Evolutionary conservation across 139 green algal species (phyloP).

Genomic region (Raphidocelis subcapitata): DNA sequence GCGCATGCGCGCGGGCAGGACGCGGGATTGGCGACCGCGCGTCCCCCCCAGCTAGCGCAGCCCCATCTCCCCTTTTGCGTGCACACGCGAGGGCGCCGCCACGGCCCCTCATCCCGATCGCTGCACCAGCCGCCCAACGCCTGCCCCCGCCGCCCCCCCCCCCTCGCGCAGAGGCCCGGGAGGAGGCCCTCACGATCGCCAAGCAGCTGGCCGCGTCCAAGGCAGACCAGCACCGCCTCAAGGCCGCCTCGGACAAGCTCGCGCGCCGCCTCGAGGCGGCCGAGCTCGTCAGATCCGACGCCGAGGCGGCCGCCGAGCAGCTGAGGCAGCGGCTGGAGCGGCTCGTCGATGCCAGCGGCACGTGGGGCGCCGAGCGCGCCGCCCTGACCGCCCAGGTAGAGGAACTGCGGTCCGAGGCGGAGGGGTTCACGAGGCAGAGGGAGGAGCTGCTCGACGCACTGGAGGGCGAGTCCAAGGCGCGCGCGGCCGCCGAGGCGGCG

Average conservation of each 20-base stretch:
- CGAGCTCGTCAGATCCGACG: slow-evolving; percentile 18
- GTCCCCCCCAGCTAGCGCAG: too few relatives aligned
- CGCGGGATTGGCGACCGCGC: too few relatives aligned
- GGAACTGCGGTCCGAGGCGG: neutral
- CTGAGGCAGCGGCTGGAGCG: slow-evolving; percentile 26
- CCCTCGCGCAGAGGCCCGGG: slow-evolving; percentile 3
- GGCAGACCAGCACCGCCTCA: slow-evolving; percentile 11
- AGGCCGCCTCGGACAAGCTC: neutral
- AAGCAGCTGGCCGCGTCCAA: slow-evolving; percentile 28
- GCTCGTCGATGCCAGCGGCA: neutral
- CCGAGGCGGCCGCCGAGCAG: slow-evolving; percentile 27
- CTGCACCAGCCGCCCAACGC: neutral
- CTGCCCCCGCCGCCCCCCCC: neutral
- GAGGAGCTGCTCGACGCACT: slow-evolving; percentile 26
- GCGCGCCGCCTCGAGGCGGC: slow-evolving; percentile 3
- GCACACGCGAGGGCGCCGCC: neutral
- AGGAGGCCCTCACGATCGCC: slow-evolving; percentile 25
- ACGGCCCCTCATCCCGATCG: too few relatives aligned
- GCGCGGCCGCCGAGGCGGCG: too few relatives aligned
- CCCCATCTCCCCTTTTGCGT: too few relatives aligned
- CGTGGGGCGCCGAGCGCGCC: too few relatives aligned
- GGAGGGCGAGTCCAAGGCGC: neutral
- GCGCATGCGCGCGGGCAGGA: too few relatives aligned
- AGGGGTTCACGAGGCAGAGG: neutral
- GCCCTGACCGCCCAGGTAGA: neutral